Evolutionary conservation across 148 eudicot species (phyloP).

Genomic region (Rheum nobile): DNA sequence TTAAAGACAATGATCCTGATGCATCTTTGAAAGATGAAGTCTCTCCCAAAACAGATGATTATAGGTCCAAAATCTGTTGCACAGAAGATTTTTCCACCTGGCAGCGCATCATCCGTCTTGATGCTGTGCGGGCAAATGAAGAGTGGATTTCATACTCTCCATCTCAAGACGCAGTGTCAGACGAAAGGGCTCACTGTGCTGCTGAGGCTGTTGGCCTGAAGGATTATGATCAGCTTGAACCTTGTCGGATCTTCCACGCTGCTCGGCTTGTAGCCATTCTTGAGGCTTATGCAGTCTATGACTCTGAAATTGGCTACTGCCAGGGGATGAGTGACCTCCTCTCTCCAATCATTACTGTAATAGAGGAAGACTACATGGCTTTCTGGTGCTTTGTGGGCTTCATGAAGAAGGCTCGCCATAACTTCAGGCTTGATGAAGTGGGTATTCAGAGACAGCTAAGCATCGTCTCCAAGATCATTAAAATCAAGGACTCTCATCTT

Average conservation of each 20-base stretch:
- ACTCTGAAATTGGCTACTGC: slow-evolving; percentile 92
- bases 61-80: slow-evolving; percentile 22
- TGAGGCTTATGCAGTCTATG: slow-evolving; percentile 89
- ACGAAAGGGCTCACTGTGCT: slow-evolving; percentile 46
- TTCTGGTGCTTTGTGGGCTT: slow-evolving; percentile 99
- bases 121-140: slow-evolving; percentile 82
- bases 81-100: slow-evolving; percentile 77
- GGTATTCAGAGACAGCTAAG: slow-evolving; percentile 82
- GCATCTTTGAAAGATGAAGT: slow-evolving; percentile 23
- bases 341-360: slow-evolving; percentile 73
- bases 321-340: slow-evolving; percentile 99
- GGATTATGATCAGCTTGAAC: slow-evolving; percentile 76
- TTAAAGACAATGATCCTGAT: slow-evolving; percentile 29
- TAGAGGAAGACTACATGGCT: slow-evolving; percentile 78
- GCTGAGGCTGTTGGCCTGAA: slow-evolving; percentile 76
- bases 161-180: slow-evolving; percentile 56
- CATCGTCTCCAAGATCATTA: slow-evolving; percentile 75
- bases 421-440: slow-evolving; percentile 89
- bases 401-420: slow-evolving; percentile 95
- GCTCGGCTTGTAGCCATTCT: slow-evolving; percentile 85
- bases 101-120: slow-evolving; percentile 93
- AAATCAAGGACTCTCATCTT: slow-evolving; percentile 80
- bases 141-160: slow-evolving; percentile 65
- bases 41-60: slow-evolving; percentile 32
- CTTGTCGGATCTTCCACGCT: slow-evolving; percentile 74